phyloP scores from a whole-genome alignment of 2,329 filamentous ascomycete species.

The Beauveria caledonica region DNA sequence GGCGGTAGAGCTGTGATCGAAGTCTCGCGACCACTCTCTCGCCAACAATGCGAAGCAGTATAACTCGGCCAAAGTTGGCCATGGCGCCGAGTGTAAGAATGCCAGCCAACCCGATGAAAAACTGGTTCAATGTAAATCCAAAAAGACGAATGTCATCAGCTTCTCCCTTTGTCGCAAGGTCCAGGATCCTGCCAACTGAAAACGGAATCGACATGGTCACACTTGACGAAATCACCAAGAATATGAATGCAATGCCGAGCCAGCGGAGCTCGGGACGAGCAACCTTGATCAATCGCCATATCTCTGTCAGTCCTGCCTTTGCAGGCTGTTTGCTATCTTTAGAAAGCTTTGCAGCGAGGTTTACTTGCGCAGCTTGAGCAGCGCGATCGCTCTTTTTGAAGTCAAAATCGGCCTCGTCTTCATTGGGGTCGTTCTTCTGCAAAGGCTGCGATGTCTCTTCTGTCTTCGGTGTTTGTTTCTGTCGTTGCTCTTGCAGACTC shows the following conservation, averaged over 20 bases:
- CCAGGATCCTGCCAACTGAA: constrained; percentile 90
- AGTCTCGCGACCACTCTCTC: constrained; percentile 89
- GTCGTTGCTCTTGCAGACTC: not conserved
- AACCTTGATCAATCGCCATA: constrained; percentile 83
- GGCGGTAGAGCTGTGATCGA: constrained; percentile 79
- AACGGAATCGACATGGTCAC: constrained; percentile 97
- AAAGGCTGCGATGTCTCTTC: constrained; percentile 20
- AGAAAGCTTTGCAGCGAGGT: constrained; percentile 77
- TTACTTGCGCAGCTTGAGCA: constrained; percentile 77
- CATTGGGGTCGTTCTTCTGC: constrained; percentile 29
- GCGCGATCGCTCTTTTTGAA: constrained; percentile 73
- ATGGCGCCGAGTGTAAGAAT: constrained; percentile 76
- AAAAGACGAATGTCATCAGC: constrained; percentile 64
- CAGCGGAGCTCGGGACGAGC: constrained; percentile 76
- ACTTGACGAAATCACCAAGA: constrained; percentile 79
- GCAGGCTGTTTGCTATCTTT: constrained; percentile 62
- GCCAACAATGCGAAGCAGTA: constrained; percentile 87
- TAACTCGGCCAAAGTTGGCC: constrained; percentile 89
- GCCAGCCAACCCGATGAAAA: constrained; percentile 71
- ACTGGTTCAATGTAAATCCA: constrained; percentile 75
- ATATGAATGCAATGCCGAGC: constrained; percentile 70
- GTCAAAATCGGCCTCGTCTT: constrained; percentile 30
- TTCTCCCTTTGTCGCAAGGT: constrained; percentile 71
- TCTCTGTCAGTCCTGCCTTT: constrained; percentile 61
- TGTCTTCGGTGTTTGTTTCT: constrained; percentile 15